Evolutionary conservation across 805 yeast species (phyloP).

Genomic region (Schwanniomyces polymorphus): DNA sequence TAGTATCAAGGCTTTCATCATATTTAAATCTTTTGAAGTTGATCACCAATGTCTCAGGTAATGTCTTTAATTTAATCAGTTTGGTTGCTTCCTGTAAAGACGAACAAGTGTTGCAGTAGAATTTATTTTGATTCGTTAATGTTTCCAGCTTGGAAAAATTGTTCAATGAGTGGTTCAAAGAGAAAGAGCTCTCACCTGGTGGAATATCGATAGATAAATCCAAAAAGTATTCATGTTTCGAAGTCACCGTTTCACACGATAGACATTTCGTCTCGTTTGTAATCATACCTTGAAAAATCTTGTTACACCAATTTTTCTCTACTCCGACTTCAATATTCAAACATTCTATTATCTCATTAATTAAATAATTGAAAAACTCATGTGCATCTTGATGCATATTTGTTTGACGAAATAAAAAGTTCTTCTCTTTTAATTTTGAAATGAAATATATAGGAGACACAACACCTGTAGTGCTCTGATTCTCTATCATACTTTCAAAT

Average conservation of each 20-base stretch:
- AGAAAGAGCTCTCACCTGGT: conserved; percentile 53
- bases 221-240: conserved; percentile 81
- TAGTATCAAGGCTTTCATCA: conserved; percentile 75
- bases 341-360: conserved; percentile 67
- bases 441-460: conserved; percentile 79
- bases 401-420: conserved; percentile 79
- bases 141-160: conserved; percentile 86
- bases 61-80: conserved; percentile 71
- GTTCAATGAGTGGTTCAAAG: conserved; percentile 73
- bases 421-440: conserved; percentile 74
- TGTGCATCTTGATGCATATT: conserved; percentile 98
- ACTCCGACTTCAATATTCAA: conserved; percentile 40
- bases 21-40: conserved; percentile 93
- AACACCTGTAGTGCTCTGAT: conserved; percentile 69
- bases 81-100: conserved; percentile 94
- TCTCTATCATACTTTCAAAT: conserved; percentile 80
- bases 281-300: conserved; percentile 78
- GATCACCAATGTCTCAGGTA: conserved; percentile 78
- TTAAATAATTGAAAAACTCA: conserved; percentile 84
- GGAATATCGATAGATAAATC: conserved; percentile 86
- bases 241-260: conserved; percentile 79
- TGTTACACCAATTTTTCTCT: conserved; percentile 54
- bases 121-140: conserved; percentile 83
- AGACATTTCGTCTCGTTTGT: conserved; percentile 89
- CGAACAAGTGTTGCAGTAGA: conserved; percentile 87